phyloP scores from a whole-genome alignment of 352 stramenopile genomes.

The Chrysophaeum taylorii region DNA sequence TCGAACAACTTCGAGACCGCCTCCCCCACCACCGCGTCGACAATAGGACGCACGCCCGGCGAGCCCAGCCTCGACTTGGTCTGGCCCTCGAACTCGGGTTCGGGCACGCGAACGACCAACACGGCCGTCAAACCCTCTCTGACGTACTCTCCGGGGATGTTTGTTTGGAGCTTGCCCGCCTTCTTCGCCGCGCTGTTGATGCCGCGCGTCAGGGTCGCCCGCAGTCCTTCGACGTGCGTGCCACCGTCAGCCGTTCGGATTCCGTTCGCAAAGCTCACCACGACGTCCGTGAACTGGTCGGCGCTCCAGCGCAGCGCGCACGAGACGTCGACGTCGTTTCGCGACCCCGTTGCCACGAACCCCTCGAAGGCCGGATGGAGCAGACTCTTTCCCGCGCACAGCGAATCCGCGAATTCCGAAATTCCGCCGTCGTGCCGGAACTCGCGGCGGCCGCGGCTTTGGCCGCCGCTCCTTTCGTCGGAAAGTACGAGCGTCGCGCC shows the following conservation, averaged over 20 bases:
- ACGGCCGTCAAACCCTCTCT: constrained; percentile 57
- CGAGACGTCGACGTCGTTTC: constrained; percentile 45
- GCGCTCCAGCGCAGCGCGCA: constrained; percentile 53
- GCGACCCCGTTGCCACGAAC: constrained; percentile 20
- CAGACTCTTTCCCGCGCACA: constrained; percentile 51
- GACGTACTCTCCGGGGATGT: constrained; percentile 51
- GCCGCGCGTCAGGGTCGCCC: constrained; percentile 50
- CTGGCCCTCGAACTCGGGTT: constrained; percentile 70
- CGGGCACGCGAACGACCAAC: constrained; percentile 52
- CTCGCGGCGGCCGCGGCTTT: constrained; percentile 23
- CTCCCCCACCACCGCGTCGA: constrained; percentile 45
- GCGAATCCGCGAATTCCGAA: constrained; percentile 49
- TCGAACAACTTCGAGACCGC: constrained; percentile 59
- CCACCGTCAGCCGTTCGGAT: constrained; percentile 62
- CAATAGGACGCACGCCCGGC: constrained; percentile 51
- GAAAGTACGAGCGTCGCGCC: constrained; percentile 51
- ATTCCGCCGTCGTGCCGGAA: constrained; percentile 61
- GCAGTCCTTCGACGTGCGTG: constrained; percentile 66
- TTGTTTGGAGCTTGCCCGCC: constrained; percentile 29
- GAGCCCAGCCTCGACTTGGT: constrained; percentile 66
- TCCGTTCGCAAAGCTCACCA: constrained; percentile 64
- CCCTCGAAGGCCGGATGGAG: constrained; percentile 27
- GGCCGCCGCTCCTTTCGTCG: constrained; percentile 37
- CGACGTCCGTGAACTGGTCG: constrained; percentile 60
- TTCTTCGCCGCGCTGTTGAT: constrained; percentile 56